Conservation (phyloP, 352 stramenopile species). For the Peronospora belbahrii region DNA sequence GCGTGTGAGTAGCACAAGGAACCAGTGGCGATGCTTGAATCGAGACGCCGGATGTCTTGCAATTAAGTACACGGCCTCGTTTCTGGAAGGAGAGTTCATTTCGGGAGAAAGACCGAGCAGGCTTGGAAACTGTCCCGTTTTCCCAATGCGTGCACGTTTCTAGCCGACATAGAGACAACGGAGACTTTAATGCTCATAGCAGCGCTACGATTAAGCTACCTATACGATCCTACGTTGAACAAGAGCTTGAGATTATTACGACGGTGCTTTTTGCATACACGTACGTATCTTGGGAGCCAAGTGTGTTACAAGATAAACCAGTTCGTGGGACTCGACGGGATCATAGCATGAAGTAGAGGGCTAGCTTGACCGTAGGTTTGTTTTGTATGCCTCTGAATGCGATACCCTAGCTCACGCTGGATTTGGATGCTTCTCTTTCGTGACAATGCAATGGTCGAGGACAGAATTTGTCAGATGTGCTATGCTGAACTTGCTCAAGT, state of each 20-base stretch:
- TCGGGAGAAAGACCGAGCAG: conserved; percentile 21
- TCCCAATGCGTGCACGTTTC: conserved; percentile 3
- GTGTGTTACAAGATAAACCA: no score
- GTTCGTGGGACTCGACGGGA: not conserved
- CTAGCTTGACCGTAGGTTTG: conserved; percentile 1
- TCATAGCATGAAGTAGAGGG: not conserved
- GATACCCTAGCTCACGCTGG: conserved; percentile 3
- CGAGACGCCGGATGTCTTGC: conserved; percentile 27
- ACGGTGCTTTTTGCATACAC: conserved; percentile 22
- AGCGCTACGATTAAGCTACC: conserved; percentile 13
- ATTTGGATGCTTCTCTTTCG: conserved; percentile 6
- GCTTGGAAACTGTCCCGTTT: conserved; percentile 11
- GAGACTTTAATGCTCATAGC: conserved; percentile 19
- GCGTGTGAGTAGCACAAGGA: conserved; percentile 25
- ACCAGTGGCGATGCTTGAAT: conserved; percentile 25
- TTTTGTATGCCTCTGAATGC: no score
- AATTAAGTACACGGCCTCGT: conserved; percentile 8
- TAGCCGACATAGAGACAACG: conserved; percentile 19
- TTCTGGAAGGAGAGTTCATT: conserved; percentile 21
- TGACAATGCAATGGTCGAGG: conserved; percentile 18
- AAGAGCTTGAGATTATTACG: conserved; percentile 20
- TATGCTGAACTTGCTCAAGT: conserved; percentile 10
- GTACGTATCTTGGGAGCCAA: no score
- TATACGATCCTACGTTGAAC: conserved; percentile 10
- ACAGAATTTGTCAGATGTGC: no score